Base-by-base conservation (phyloP, 805 yeast genomes). In the Nakazawaea pomicola region DNA sequence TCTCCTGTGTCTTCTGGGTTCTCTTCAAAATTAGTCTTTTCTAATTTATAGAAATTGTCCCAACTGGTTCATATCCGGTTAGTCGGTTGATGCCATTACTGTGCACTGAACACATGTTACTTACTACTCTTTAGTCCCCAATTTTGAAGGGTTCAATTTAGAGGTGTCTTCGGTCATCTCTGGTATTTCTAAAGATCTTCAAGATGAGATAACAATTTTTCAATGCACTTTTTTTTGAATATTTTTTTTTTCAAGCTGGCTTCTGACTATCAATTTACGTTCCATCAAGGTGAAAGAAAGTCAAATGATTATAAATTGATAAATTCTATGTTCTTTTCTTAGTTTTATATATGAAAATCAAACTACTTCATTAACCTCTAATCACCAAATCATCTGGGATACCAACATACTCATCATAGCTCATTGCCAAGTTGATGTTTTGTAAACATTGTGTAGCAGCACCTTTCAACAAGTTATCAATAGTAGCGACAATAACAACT, bases 381-480 rank as follows among this genome's bases (percentile, higher is more conserved):
- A 74, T 67, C 28, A 72, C 67, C 52, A 76, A 65, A 53, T 79
- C 80, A 45, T 72, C 76, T 36, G 99, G 97, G 56, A 93, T 93
- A 54, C 98, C 98, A 41, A 81, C 96, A 57, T 84, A 91, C 67
- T 93, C 99, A 36, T 85, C 91, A 62, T 87, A 93, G 18, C 90
- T 90, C 68, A 84, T 67, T 5, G 87, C 84, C 62, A 93, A 71
- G 64, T 93, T 93, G 62, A 95, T 85, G 70, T 93, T 93, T 65
- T 93, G 99, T 61, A 93, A 64, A 67, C 98, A 91, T 67, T 93
- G 99, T 14, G 99, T 93, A 34, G 97, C 95, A 33, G 99, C 99
- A 50, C 99, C 99, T 70, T 93, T 93, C 58, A 93, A 74, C 57
- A 93, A 71, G 62, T 93, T 93, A 60, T 93, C 99, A 53, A 93